phyloP scores from a whole-genome alignment of 306 rosid species.

The Ammopiptanthus mongolicus region DNA sequence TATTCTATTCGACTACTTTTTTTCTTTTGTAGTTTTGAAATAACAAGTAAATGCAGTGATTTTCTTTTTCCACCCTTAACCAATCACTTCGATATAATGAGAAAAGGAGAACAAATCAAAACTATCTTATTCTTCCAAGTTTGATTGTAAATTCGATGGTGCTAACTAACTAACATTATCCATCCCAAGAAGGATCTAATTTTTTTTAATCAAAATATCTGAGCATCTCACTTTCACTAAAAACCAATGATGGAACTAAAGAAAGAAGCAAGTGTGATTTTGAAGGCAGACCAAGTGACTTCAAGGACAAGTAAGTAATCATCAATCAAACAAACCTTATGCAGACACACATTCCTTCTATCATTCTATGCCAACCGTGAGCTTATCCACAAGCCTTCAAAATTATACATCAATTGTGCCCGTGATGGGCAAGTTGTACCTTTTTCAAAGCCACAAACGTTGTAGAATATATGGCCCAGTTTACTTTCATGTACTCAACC shows the following conservation, averaged over 20 bases:
- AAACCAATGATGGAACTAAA: conserved; percentile 5
- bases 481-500: not conserved
- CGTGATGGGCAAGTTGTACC: not conserved
- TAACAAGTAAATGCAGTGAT: not conserved
- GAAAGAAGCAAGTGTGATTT: not conserved
- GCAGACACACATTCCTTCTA: not conserved
- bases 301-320: not conserved
- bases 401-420: not conserved
- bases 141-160: not conserved
- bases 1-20: not conserved
- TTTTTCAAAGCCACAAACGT: not conserved
- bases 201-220: not conserved
- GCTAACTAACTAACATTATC: not conserved
- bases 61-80: not conserved
- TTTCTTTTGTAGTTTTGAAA: not conserved
- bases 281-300: not conserved
- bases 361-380: not conserved
- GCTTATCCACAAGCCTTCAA: conserved; percentile 1
- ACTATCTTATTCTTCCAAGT: not conserved
- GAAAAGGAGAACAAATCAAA: not conserved
- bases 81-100: not conserved
- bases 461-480: not conserved
- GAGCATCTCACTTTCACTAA: not conserved
- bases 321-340: not conserved
- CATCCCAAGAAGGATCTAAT: not conserved